These are phyloP conservation scores for Strigomonas culicis DNA, from an alignment of 208 protist genomes.

Conservation along the genomic window DNA sequence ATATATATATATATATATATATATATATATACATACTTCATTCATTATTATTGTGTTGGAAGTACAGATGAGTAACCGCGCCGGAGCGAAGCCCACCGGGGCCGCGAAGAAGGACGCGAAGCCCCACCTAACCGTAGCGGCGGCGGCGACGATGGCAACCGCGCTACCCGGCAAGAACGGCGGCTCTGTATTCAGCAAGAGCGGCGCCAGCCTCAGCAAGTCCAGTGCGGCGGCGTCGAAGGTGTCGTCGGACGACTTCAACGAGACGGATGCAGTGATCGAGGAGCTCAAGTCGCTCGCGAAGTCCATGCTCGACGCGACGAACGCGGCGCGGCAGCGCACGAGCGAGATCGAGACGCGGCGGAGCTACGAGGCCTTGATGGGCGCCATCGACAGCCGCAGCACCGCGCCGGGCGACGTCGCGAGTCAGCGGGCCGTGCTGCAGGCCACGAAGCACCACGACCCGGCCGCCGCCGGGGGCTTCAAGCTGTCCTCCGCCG, in stretches of 20 bases:
- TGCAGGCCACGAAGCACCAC: neutral
- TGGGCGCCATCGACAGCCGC: conserved; percentile 54
- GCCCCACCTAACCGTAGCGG: neutral
- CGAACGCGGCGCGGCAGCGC: conserved; percentile 53
- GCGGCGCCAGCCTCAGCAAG: neutral
- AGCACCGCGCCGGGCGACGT: conserved; percentile 3
- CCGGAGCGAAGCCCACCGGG: neutral
- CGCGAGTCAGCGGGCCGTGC: conserved; percentile 5
- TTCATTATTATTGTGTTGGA: neutral
- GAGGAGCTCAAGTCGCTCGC: conserved; percentile 80
- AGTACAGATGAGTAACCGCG: neutral
- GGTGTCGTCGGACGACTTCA: neutral
- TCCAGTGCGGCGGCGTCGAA: neutral
- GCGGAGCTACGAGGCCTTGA: conserved; percentile 67
- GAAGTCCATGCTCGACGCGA: conserved; percentile 83
- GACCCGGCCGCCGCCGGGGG: neutral
- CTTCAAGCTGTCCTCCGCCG: neutral
- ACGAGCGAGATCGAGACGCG: conserved; percentile 40
- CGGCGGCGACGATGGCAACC: neutral
- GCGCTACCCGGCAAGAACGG: neutral
- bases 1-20: conserved; percentile 3
- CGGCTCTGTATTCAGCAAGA: too few relatives aligned
- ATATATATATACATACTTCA: neutral
- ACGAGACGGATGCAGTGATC: conserved; percentile 66
- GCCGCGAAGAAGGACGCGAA: neutral